Evolutionary conservation across 495 filamentous ascomycete species (phyloP), one percentile per base, ranked within the genome.

Genomic region (Evernia prunastri): DNA sequence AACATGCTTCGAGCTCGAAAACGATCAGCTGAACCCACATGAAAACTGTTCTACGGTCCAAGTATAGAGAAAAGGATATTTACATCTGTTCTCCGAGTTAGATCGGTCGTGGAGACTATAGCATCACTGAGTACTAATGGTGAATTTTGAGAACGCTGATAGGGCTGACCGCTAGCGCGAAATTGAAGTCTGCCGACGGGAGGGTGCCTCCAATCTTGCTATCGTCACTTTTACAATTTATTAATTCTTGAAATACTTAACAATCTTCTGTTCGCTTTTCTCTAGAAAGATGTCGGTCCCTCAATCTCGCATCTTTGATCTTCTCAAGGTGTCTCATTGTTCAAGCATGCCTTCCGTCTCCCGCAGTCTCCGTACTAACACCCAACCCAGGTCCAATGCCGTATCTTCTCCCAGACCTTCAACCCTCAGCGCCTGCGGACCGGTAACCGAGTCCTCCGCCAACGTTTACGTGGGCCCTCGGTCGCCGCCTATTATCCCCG

Each of bases 331-430:
- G 82, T 47, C 23, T 4, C 27, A 6, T 27, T 11, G 27, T 31
- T 40, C 13, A 37, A 33, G 31, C 47, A 12, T 20, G 23, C 36
- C n/a, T 47, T n/a, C 43, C n/a, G 23, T 23, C 31, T 66, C 56
- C 25, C 0, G 51, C 40, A 2, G 5, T 35, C 36, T 31, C 40
- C 39, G 66, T 51, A 56, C 39, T 23, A 8, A 53, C 31, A 37
- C 54, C 33, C 29, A 49, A 37, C 39, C 23, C 63, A 96, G 93
- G 83, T 84, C 68, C 91, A 91, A 86, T 95, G 89, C 80, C 85
- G 86, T 73, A 86, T 98, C 74, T 98, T 98, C 81, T 86, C 84
- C 56, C 86, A 86, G 33, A 96, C 89, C 56, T 97, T 85, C 81
- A 98, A 98, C 76, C 94, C 94, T 17, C 79, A 87, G 35, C 76